A percentile compares a stretch with the other conserved stretches of the same genome.
phyloP scores from a whole-genome alignment of 2,329 filamentous ascomycete species.

The Colletotrichum sp. region DNA sequence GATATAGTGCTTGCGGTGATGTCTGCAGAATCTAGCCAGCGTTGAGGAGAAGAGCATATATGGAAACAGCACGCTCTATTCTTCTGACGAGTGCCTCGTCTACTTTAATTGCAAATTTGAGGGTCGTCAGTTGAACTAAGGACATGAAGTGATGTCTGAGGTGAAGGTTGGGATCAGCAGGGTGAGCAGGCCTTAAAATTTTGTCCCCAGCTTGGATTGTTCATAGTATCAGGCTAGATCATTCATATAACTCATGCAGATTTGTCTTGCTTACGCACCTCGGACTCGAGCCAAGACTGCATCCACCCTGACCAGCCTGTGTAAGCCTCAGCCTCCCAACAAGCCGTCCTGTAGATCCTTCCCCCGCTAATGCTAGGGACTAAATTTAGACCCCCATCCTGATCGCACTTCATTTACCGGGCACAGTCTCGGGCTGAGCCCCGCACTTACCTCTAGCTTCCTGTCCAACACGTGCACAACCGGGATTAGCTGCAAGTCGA shows the following conservation, averaged over 20 bases:
- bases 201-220: not conserved
- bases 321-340: not conserved
- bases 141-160: not conserved
- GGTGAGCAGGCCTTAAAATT: not conserved
- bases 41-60: not conserved
- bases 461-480: not conserved
- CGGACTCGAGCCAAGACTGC: not conserved
- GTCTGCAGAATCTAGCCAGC: not conserved
- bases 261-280: not conserved
- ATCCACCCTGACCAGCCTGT: not conserved
- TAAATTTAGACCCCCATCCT: not conserved
- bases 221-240: not conserved
- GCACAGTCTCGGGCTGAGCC: not conserved
- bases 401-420: not conserved
- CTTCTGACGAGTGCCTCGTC: not conserved
- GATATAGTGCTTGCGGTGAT: not conserved
- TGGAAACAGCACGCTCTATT: fast-evolving
- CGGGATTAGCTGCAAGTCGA: not conserved
- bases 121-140: not conserved
- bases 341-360: not conserved
- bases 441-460: not conserved
- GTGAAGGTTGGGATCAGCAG: not conserved
- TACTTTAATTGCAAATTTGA: fast-evolving
- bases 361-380: not conserved
- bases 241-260: not conserved